Evolutionary conservation across 2,329 filamentous ascomycete genomes (phyloP), one percentile per base, ranked within the genome.

Genomic region (Sarocladium brachiariae): DNA sequence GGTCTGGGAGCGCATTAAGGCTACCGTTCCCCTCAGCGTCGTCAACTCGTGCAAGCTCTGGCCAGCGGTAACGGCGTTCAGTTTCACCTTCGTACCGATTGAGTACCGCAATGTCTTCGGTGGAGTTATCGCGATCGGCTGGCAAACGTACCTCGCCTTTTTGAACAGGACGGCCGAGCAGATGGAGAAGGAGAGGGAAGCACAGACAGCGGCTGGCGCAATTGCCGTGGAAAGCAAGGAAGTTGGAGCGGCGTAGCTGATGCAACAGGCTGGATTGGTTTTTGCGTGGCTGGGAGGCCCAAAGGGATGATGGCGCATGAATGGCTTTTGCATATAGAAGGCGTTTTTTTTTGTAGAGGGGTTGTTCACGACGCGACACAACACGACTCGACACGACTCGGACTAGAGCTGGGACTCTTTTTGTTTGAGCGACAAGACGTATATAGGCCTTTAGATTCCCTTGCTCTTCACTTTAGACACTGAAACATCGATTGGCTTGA

Each of bases 91-190:
- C 60, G 72, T 96, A 4, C 81, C 84, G 23, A 73, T 89, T 45
- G 83, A 92, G 61, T 92, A 89, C 66, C 75, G 91, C 48, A 87
- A 83, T 58, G 77, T 95, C 14, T 93, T 96, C 58, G 81, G 86
- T 0, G 89, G 87, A 1, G 70, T 86, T 6, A 78, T 95, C 56
- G 88, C 89, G 1, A 85, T 96, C 49, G 87, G 87, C 0, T 96
- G 91, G 91, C 91, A 96, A 76, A 90, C 89, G 1, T 96, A 96
- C 73, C 63, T 96, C 58, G 88, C 84, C 58, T 87, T 83, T 66
- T 67, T 95, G 61, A 95, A 95, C 60, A 77, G 85, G 60, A 72
- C 73, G 54, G 88, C 87, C 2, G 88, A 89, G 64, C 33, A 53
- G 23, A 50, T 75, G 57, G 77, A 80, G 55, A 70, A 43, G 9